phyloP scores from a whole-genome alignment of 2,329 filamentous ascomycete species.

The Biscogniauxia mediterranea region DNA sequence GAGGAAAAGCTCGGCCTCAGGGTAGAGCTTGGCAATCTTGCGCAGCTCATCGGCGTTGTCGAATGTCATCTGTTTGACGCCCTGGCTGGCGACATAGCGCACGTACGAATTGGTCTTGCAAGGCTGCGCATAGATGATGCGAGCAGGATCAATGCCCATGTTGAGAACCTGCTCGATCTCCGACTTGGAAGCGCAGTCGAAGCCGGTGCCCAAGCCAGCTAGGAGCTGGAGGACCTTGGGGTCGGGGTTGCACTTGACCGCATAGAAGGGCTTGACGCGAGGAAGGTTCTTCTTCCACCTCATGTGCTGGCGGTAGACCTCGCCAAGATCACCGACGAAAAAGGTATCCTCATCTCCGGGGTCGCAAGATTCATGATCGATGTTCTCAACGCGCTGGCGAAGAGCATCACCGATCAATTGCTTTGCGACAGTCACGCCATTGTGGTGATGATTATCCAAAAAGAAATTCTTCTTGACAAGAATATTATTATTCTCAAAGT shows the following conservation, averaged over 20 bases:
- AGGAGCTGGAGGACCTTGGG: slow-evolving; percentile 84
- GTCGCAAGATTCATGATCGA: slow-evolving; percentile 85
- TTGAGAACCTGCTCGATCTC: slow-evolving; percentile 91
- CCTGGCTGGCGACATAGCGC: slow-evolving; percentile 78
- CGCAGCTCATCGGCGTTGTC: slow-evolving; percentile 97
- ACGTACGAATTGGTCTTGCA: slow-evolving; percentile 99
- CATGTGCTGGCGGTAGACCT: slow-evolving; percentile 97
- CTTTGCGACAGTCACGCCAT: slow-evolving; percentile 59
- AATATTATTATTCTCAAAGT: slow-evolving; percentile 46
- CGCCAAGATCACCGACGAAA: slow-evolving; percentile 95
- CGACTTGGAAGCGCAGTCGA: slow-evolving; percentile 96
- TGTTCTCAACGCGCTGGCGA: slow-evolving; percentile 76
- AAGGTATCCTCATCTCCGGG: slow-evolving; percentile 96
- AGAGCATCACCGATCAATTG: slow-evolving; percentile 83
- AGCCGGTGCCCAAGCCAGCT: slow-evolving; percentile 84
- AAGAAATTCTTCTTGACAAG: slow-evolving; percentile 37
- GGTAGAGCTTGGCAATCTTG: slow-evolving; percentile 93
- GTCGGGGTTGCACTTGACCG: slow-evolving; percentile 99
- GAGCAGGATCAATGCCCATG: slow-evolving; percentile 78
- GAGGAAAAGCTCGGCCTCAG: slow-evolving; percentile 85
- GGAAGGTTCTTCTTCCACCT: slow-evolving; percentile 95
- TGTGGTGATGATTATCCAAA: slow-evolving; percentile 39
- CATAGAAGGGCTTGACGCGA: slow-evolving; percentile 94
- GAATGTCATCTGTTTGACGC: slow-evolving; percentile 98
- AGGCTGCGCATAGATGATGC: slow-evolving; percentile 98